Evolutionary conservation across 2,329 filamentous ascomycete species (phyloP).

Genomic region (Fusarium tricinctum): DNA sequence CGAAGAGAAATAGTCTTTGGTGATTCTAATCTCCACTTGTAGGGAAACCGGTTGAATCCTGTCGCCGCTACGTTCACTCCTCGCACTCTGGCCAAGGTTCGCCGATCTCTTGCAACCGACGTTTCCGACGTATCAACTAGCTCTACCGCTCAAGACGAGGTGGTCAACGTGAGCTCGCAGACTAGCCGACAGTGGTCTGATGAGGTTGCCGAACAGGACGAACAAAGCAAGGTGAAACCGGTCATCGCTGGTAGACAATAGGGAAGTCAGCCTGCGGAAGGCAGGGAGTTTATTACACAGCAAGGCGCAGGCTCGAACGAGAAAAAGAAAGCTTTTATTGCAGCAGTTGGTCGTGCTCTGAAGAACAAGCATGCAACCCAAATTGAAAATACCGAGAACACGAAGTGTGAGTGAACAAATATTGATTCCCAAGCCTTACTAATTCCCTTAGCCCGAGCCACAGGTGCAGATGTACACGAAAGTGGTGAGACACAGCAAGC

Average conservation of each 20-base stretch:
- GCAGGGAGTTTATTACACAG: background rate
- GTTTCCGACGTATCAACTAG: conserved; percentile 31
- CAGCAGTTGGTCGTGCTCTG: conserved; percentile 40
- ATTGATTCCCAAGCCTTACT: conserved; percentile 14
- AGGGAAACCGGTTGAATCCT: conserved; percentile 69
- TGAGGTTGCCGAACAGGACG: conserved; percentile 49
- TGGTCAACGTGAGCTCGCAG: conserved; percentile 25
- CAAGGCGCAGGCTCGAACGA: conserved; percentile 22
- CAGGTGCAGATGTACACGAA: conserved; percentile 42
- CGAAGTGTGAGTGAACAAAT: conserved; percentile 34
- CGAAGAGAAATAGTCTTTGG: conserved; percentile 48
- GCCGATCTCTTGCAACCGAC: conserved; percentile 23
- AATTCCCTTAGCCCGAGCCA: conserved; percentile 36
- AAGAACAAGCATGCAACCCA: conserved; percentile 23
- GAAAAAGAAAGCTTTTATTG: conserved; percentile 40
- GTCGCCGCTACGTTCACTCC: conserved; percentile 69
- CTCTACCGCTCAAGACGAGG: conserved; percentile 16
- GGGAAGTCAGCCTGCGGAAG: conserved; percentile 13
- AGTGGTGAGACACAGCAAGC: conserved; percentile 28
- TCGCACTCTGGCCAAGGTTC: conserved; percentile 48
- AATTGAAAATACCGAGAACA: background rate
- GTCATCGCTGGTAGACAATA: conserved; percentile 18
- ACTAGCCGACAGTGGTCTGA: conserved; percentile 51
- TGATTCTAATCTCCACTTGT: conserved; percentile 59
- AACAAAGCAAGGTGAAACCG: conserved; percentile 13